Conservation (phyloP, 208 protist species). For the Wallacemonas sp. region DNA sequence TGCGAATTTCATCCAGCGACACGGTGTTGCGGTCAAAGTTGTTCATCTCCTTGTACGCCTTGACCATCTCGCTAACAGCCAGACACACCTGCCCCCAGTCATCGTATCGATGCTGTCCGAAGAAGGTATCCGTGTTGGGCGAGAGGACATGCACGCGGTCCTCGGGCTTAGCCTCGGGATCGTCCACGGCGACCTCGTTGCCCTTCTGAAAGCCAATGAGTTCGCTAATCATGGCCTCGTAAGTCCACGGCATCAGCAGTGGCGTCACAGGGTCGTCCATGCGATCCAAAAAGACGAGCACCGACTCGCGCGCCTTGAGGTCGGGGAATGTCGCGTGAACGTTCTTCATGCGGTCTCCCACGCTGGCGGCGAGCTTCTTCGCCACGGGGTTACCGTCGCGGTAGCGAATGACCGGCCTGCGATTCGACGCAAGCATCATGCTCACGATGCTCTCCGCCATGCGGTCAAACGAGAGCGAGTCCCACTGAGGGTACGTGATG, state of each 20-base stretch:
- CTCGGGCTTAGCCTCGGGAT: slow-evolving; percentile 68
- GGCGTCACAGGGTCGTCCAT: slow-evolving; percentile 96
- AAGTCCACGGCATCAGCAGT: slow-evolving; percentile 98
- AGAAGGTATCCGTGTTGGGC: slow-evolving; percentile 95
- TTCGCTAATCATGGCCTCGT: slow-evolving; percentile 99
- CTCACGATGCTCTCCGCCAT: slow-evolving; percentile 80
- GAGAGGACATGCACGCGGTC: slow-evolving; percentile 74
- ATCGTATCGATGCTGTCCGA: slow-evolving; percentile 91
- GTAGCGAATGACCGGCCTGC: slow-evolving; percentile 82
- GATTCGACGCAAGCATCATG: slow-evolving; percentile 86
- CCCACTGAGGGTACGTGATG: slow-evolving; percentile 76
- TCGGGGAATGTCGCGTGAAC: slow-evolving; percentile 88
- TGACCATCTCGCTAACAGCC: slow-evolving; percentile 93
- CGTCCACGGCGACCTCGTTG: slow-evolving; percentile 82
- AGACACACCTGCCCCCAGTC: slow-evolving; percentile 98
- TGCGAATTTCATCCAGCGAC: slow-evolving; percentile 82
- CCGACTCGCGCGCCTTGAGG: slow-evolving; percentile 75
- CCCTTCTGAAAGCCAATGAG: slow-evolving; percentile 95
- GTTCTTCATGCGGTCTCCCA: slow-evolving; percentile 74
- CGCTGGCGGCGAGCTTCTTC: slow-evolving; percentile 73
- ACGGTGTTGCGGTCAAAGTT: slow-evolving; percentile 78
- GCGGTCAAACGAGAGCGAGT: slow-evolving; percentile 51
- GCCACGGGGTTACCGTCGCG: slow-evolving; percentile 53
- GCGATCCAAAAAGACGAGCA: slow-evolving; percentile 84
- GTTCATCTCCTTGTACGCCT: slow-evolving; percentile 93